Percentiles rank a stretch among this genome's conserved stretches.
Conservation (phyloP, 1,284 basidiomycete genomes). For the Meripilus lineatus region DNA sequence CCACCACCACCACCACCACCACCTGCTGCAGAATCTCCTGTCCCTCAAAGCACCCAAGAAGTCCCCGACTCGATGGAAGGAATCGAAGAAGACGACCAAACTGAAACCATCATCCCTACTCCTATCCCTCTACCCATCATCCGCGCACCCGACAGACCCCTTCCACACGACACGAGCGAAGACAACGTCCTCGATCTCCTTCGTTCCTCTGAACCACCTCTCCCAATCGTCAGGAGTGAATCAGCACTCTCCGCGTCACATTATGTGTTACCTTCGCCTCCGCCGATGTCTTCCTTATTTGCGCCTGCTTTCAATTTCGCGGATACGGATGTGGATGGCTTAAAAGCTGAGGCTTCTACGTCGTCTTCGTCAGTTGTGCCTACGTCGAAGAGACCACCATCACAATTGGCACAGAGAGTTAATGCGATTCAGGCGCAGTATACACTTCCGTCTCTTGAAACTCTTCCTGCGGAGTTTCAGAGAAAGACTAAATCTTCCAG, state of each 20-base stretch:
- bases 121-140: no score
- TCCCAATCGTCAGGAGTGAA: constrained; percentile 2
- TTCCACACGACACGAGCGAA: constrained; percentile 6
- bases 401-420: not conserved
- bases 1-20: constrained; percentile 3
- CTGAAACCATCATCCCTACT: no score
- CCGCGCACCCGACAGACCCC: no score
- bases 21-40: constrained; percentile 5
- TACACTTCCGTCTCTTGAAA: constrained; percentile 54
- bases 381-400: not conserved
- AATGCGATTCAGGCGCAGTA: constrained; percentile 42
- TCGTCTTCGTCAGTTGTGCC: not conserved
- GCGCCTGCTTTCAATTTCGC: constrained; percentile 1
- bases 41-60: not conserved
- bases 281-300: constrained; percentile 1
- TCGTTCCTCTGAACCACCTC: constrained; percentile 3
- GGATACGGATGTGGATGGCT: not conserved
- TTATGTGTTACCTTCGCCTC: no score
- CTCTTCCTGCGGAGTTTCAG: constrained; percentile 59
- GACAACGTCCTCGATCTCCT: constrained; percentile 9
- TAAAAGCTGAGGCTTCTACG: no score
- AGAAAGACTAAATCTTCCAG: constrained; percentile 49
- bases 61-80: not conserved
- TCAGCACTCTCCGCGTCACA: constrained; percentile 5
- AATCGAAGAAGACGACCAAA: no score